A percentile compares a stretch with the other conserved stretches of the same genome.
phyloP scores from a whole-genome alignment of 768 basidiomycete genomes.

The Chalciporus pseudorubinellus region DNA sequence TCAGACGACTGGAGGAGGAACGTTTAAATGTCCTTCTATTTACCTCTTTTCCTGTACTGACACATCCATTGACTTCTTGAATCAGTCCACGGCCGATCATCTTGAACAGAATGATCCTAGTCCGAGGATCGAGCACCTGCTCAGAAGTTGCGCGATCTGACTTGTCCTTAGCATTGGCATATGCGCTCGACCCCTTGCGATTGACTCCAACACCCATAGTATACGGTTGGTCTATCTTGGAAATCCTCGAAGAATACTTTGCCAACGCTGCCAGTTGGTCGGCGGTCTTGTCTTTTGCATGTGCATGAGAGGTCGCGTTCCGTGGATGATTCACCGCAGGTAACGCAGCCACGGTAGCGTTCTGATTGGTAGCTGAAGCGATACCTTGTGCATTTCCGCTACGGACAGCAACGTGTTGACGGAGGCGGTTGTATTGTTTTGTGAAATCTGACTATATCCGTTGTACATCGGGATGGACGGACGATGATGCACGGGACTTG shows the following conservation, averaged over 20 bases:
- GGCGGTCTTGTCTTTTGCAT: constrained; percentile 55
- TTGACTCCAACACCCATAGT: constrained; percentile 72
- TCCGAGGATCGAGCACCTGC: constrained; percentile 96
- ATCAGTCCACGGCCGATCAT: constrained; percentile 91
- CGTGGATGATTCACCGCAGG: constrained; percentile 73
- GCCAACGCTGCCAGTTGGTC: constrained; percentile 75
- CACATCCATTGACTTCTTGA: constrained; percentile 90
- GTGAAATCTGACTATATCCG: constrained; percentile 75
- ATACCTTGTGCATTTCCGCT: constrained; percentile 65
- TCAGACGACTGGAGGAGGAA: not conserved
- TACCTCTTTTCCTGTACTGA: constrained; percentile 98
- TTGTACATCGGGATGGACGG: not conserved
- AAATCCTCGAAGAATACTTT: constrained; percentile 72
- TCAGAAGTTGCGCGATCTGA: constrained; percentile 95
- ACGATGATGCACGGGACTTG: constrained; percentile 28
- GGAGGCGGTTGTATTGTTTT: constrained; percentile 93
- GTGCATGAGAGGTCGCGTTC: constrained; percentile 25
- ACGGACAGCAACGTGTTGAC: constrained; percentile 86
- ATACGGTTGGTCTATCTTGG: constrained; percentile 75
- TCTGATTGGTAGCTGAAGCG: constrained; percentile 49
- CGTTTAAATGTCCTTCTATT: constrained; percentile 13
- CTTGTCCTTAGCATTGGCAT: constrained; percentile 91
- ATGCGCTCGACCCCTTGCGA: constrained; percentile 86
- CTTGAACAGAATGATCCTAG: constrained; percentile 90
- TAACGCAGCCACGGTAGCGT: constrained; percentile 53